Evolutionary conservation across 2,329 filamentous ascomycete species (phyloP).

Genomic region (Ophiostoma quercus): DNA sequence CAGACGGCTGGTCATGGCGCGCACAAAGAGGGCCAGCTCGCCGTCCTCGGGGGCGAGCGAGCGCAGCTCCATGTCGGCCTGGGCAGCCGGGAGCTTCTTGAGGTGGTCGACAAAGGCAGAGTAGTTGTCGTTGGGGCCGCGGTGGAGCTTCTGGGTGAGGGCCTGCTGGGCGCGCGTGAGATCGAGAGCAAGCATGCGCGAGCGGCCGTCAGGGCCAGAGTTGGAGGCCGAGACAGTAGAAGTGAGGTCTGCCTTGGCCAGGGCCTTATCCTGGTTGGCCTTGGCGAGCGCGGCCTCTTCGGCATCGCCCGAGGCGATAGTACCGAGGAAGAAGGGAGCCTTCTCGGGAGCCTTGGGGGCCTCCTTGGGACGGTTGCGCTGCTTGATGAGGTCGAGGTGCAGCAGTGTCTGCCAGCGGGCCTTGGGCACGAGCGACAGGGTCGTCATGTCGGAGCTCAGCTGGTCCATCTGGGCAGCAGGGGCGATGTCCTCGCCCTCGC

Average conservation of each 20-base stretch:
- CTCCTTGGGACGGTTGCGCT: conserved; percentile 90
- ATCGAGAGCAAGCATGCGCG: conserved; percentile 65
- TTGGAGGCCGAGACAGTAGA: neutral
- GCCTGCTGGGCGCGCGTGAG: conserved; percentile 51
- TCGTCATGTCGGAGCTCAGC: conserved; percentile 76
- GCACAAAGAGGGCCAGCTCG: conserved; percentile 74
- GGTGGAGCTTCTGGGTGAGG: conserved; percentile 54
- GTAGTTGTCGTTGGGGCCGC: conserved; percentile 23
- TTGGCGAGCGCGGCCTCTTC: conserved; percentile 19
- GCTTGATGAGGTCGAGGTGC: conserved; percentile 85
- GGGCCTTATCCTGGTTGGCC: neutral
- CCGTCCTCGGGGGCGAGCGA: conserved; percentile 56
- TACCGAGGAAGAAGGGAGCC: conserved; percentile 53
- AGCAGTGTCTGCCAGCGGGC: conserved; percentile 91
- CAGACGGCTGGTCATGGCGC: conserved; percentile 69
- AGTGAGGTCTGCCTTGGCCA: conserved; percentile 25
- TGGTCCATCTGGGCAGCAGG: conserved; percentile 63
- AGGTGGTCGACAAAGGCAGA: conserved; percentile 69
- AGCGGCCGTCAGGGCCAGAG: conserved; percentile 36
- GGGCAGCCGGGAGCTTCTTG: conserved; percentile 73
- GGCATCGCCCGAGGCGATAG: conserved; percentile 25
- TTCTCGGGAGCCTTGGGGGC: conserved; percentile 88
- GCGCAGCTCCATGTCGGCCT: conserved; percentile 84
- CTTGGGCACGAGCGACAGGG: conserved; percentile 81
- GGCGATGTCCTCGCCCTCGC: conserved; percentile 50